phyloP scores from a whole-genome alignment of 2,329 filamentous ascomycete species.

The Xylariaceae sp. region DNA sequence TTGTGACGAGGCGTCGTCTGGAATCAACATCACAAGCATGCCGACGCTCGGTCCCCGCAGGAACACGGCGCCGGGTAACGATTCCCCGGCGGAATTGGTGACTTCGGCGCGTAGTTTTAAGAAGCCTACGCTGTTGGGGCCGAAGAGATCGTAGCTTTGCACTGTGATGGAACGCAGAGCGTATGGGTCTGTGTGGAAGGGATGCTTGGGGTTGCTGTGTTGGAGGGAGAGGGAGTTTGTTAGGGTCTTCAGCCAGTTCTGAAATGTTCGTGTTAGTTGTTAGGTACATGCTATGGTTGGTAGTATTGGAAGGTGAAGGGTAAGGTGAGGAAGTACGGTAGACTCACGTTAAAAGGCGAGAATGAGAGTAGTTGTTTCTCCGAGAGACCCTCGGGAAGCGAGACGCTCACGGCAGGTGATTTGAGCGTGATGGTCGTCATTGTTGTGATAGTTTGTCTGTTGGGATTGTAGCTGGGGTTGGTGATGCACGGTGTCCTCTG shows the following conservation, averaged over 20 bases:
- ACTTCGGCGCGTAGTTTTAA: constrained; percentile 60
- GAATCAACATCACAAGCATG: constrained; percentile 64
- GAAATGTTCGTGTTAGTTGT: constrained; percentile 6
- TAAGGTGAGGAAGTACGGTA: not conserved
- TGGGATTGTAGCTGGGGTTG: not conserved
- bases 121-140: constrained; percentile 57
- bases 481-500: not conserved
- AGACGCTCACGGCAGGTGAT: constrained; percentile 49
- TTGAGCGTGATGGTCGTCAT: constrained; percentile 53
- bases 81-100: constrained; percentile 54
- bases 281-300: not conserved
- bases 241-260: constrained; percentile 60
- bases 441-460: not conserved
- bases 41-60: constrained; percentile 67
- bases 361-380: constrained; percentile 55
- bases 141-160: constrained; percentile 62
- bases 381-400: constrained; percentile 52
- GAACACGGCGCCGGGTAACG: constrained; percentile 61
- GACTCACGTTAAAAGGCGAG: constrained; percentile 56
- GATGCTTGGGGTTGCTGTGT: constrained; percentile 48
- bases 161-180: constrained; percentile 56
- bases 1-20: constrained; percentile 51
- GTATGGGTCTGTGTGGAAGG: constrained; percentile 63
- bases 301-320: not conserved
- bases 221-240: constrained; percentile 56